These are phyloP conservation scores for Penicillium chermesinum DNA, from an alignment of 495 filamentous ascomycete species.

Conservation along the genomic window DNA sequence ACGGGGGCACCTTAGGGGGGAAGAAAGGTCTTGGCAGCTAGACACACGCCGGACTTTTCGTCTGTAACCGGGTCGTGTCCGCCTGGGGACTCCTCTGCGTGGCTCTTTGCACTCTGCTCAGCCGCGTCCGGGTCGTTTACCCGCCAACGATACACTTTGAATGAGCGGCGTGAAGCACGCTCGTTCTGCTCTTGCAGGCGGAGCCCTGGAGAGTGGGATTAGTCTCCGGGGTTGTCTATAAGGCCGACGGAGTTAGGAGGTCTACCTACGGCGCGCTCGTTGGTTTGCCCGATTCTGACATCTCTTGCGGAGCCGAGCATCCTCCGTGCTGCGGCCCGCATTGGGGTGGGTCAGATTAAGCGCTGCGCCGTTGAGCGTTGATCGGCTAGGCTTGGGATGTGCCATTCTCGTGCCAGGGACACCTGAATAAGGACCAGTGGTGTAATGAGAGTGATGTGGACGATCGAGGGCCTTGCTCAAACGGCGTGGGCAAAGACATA, in stretches of 20 bases:
- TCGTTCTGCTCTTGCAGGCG: neutral
- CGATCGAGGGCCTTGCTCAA: neutral
- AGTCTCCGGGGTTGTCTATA: neutral
- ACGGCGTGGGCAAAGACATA: too few species aligned
- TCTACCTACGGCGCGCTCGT: conserved; percentile 10
- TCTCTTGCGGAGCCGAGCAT: conserved; percentile 8
- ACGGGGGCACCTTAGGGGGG: neutral
- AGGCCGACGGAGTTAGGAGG: neutral
- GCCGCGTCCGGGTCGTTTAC: neutral
- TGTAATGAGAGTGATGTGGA: neutral
- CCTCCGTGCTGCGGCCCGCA: neutral
- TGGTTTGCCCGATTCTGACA: conserved; percentile 18
- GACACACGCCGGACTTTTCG: neutral
- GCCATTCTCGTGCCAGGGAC: neutral
- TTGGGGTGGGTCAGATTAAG: neutral
- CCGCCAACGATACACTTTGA: conserved; percentile 4
- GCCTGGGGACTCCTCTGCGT: neutral
- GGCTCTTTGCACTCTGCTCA: neutral
- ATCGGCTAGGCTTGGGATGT: neutral
- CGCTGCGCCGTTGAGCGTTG: neutral
- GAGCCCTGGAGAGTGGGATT: neutral
- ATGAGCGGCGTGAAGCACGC: neutral
- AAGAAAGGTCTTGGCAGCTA: neutral
- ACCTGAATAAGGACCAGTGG: neutral
- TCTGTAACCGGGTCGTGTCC: neutral